Base-by-base conservation (phyloP, 176 grass and related monocot species). In the Chrysopogon serrulatus region DNA sequence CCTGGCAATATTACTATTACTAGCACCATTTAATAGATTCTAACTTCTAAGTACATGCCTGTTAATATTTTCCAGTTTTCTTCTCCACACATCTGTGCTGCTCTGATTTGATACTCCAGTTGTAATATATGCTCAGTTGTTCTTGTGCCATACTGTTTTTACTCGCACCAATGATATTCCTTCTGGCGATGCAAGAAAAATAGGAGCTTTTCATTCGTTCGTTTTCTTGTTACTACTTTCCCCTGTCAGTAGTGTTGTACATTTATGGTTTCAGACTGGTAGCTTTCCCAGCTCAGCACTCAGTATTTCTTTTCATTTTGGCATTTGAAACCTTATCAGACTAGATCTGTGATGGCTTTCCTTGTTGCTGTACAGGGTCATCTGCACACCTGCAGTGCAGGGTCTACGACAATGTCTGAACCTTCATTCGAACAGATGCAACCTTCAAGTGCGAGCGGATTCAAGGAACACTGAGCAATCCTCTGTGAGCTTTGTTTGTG, bases 371-470 rank as follows among this genome's bases (percentile, higher is more conserved):
- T 35, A 51, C 84, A 95, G 95, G 95, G 92, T 48, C 89, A 98
- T 91, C 81, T 98, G 66, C 95, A 86, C 90, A 93, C 95, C 21
- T 95, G 90, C 79, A 92, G 90, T 95, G 90, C 79, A 92, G 90
- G 90, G 91, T 88, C 76, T 93, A 87, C 14, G 90, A 95, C 73
- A 77, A 90, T 43, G 88, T 93, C n/a, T 93, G 92, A 88, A 98
- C 87, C 26, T 95, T 95, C 79, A 88, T 87, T 71, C 84, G 95
- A 56, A 77, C 72, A 73, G 88, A 93, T 68, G 85, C 89, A 40
- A 73, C 33, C 8, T 87, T 95, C 89, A 93, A 80, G 70, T 88
- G 71, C 31, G 89, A 90, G 71, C 31, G 89, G 78, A 76, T 41
- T 10, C 2, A 65, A n/a, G 80, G 87, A 73, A 65, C 35, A 36